These are phyloP conservation scores for Neurospora tetraspora DNA, from an alignment of 495 filamentous ascomycete genomes.

Conservation along the genomic window DNA sequence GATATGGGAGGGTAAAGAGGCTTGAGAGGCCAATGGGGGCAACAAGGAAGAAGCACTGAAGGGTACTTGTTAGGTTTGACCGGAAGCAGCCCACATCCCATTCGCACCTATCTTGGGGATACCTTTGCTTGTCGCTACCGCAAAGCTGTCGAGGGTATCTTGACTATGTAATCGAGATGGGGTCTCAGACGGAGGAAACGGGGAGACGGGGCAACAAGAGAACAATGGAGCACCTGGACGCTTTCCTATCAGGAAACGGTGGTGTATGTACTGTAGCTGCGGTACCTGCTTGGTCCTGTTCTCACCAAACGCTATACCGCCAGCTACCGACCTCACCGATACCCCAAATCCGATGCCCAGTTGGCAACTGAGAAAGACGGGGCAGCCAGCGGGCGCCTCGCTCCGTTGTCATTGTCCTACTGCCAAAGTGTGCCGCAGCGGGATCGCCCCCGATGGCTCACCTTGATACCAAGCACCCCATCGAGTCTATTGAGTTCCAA, in stretches of 20 bases:
- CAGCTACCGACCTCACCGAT: constrained; percentile 4
- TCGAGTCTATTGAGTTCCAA: background rate
- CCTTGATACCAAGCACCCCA: background rate
- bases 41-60: background rate
- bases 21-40: background rate
- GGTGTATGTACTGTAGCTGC: constrained; percentile 6
- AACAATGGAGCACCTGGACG: background rate
- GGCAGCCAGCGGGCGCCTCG: background rate
- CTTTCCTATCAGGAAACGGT: background rate
- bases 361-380: background rate
- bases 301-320: constrained; percentile 2
- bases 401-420: background rate
- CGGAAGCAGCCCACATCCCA: constrained; percentile 14
- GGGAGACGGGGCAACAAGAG: background rate
- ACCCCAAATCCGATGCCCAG: background rate
- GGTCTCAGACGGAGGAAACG: background rate
- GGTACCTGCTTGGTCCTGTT: constrained; percentile 1
- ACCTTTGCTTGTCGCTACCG: background rate
- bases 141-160: background rate
- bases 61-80: constrained; percentile 4
- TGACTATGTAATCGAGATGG: background rate
- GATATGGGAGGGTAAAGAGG: background rate
- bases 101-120: background rate
- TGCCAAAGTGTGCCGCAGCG: constrained; percentile 6
- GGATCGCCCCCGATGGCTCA: constrained; percentile 5